Evolutionary conservation across 1,139 yeast genomes (phyloP), one percentile per base, ranked within the genome.

Genomic region (Blastobotrys serpentis): DNA sequence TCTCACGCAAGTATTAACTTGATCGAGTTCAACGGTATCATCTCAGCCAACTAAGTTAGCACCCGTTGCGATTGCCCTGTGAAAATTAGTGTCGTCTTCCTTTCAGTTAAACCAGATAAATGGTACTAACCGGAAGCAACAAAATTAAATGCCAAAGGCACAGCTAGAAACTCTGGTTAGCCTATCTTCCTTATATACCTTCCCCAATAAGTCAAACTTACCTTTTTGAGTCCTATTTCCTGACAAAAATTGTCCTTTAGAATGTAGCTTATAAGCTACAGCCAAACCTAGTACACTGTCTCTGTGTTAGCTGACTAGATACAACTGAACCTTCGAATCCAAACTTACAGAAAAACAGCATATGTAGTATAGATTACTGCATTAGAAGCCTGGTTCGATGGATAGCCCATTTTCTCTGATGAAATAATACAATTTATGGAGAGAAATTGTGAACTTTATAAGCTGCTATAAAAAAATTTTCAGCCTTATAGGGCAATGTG

Each of bases 1-100:
- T 83, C 92, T 84, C 92, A 82, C 90, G 90, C 92, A 84, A 84
- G 92, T 70, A 74, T 75, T 76, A 83, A 69, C 88, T 83, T 85
- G 90, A 73, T 85, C 92, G 92, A 84, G 92, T 85, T 73, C 73
- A 61, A 78, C 88, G 88, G 89, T 82, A 63, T 78, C 55, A 68
- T 82, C 88, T 82, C 88, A 83, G 87, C 84, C 70, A 11, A 29
- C 36, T n/a, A n/a, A n/a, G n/a, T n/a, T 43, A 21, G 74, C 84
- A 79, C 85, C 84, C 85, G 84, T 68, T 58, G 59, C 70, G 47
- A 29, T 36, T 36, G 40, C 40, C 19, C 40, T 17, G 40, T 36
- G 40, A 36, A 36, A 36, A 36, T 36, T 19, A 36, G 40, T 36
- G 40, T 36, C 23, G 40, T n/a, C 40, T 36, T 19, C 40, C 40